These are phyloP conservation scores for Solanum chmielewskii DNA, from an alignment of 257 asterid species.

Conservation along the genomic window DNA sequence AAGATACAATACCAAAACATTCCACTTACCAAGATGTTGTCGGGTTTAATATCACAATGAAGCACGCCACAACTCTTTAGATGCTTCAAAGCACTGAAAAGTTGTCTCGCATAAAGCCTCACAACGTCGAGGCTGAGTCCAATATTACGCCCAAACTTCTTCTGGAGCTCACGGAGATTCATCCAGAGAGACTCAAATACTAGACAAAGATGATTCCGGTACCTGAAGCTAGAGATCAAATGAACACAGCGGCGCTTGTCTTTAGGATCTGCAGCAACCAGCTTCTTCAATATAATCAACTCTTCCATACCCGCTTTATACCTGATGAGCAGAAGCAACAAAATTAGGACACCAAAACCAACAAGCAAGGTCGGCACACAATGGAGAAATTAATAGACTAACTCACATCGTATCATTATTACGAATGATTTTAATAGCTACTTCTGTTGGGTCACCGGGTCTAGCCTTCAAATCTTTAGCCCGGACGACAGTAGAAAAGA, in stretches of 20 bases:
- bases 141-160: conserved; percentile 98
- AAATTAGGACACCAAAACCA: background rate
- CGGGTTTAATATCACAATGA: conserved; percentile 98
- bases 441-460: conserved; percentile 67
- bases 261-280: conserved; percentile 92
- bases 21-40: conserved; percentile 85
- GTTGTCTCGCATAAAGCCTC: conserved; percentile 93
- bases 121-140: conserved; percentile 95
- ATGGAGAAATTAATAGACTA: conserved; percentile 1
- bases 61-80: conserved; percentile 87
- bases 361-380: background rate
- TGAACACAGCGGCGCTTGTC: conserved; percentile 87
- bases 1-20: background rate
- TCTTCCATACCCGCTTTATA: conserved; percentile 96
- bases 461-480: conserved; percentile 87
- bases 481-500: conserved; percentile 89
- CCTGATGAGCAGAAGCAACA: conserved; percentile 22
- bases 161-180: conserved; percentile 94
- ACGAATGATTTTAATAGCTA: conserved; percentile 86
- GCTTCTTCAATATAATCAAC: conserved; percentile 77
- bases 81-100: conserved; percentile 89
- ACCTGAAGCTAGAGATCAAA: conserved; percentile 88
- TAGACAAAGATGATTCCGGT: conserved; percentile 92
- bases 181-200: conserved; percentile 99
- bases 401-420: conserved; percentile 76